Conservation (phyloP, 177 flowering plant species). For the Vitis hybrid region DNA sequence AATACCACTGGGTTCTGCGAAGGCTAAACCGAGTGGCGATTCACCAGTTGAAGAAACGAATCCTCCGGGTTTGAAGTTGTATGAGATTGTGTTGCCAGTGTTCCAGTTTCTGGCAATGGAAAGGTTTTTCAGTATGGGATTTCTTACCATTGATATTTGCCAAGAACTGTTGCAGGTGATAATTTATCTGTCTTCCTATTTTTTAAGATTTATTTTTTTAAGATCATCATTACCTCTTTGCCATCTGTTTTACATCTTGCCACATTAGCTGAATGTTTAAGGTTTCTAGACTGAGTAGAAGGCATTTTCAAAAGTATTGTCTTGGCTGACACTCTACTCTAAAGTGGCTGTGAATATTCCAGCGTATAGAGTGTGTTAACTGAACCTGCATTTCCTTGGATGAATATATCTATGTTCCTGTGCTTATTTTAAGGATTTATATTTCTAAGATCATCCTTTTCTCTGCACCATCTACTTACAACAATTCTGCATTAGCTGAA, state of each 20-base stretch:
- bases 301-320: too few relatives aligned
- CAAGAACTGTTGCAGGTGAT: constrained; percentile 78
- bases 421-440: too few relatives aligned
- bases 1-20: constrained; percentile 27
- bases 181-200: not conserved
- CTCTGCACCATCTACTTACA: too few relatives aligned
- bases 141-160: constrained; percentile 55
- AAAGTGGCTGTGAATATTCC: too few relatives aligned
- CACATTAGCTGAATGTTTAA: too few relatives aligned
- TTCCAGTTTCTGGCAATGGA: constrained; percentile 62
- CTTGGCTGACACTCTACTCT: too few relatives aligned
- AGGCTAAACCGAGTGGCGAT: constrained; percentile 35
- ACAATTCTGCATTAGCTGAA: too few relatives aligned
- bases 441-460: too few relatives aligned
- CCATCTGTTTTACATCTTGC: not conserved
- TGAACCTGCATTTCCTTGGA: too few relatives aligned
- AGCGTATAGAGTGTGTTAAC: too few relatives aligned
- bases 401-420: too few relatives aligned
- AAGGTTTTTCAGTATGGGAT: constrained; percentile 56
- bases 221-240: not conserved
- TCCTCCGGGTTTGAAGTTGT: constrained; percentile 33
- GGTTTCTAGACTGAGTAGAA: too few relatives aligned
- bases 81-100: constrained; percentile 65
- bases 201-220: not conserved
- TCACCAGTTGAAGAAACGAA: constrained; percentile 34